Evolutionary conservation across 2,329 filamentous ascomycete species (phyloP).

Genomic region (Cytospora leucostoma): DNA sequence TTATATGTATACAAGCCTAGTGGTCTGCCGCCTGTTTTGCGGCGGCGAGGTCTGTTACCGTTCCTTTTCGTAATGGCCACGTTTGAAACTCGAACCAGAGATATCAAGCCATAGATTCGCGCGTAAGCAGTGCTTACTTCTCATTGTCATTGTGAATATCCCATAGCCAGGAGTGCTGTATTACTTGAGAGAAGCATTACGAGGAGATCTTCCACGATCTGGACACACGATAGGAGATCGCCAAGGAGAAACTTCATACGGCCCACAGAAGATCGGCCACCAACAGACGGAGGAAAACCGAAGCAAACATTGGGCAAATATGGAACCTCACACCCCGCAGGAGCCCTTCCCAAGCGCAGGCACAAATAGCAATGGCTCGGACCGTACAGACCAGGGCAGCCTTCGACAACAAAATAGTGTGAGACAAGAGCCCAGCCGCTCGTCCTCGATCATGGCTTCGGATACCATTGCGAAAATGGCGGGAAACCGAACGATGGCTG

Average conservation of each 20-base stretch:
- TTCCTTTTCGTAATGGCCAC: not conserved
- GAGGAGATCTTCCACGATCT: not conserved
- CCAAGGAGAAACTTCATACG: not conserved
- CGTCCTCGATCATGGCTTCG: constrained; percentile 10
- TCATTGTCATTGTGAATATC: not conserved
- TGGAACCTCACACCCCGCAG: not conserved
- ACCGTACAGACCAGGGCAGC: not conserved
- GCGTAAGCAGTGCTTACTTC: not conserved
- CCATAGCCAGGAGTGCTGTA: not conserved
- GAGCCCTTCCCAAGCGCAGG: not conserved
- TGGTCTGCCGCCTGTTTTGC: not conserved
- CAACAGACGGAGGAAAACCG: not conserved
- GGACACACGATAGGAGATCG: not conserved
- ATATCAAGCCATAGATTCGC: not conserved
- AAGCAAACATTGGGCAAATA: not conserved
- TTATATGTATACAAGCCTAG: not conserved
- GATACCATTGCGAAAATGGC: constrained; percentile 13
- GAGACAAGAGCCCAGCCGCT: constrained; percentile 3
- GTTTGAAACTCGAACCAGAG: not conserved
- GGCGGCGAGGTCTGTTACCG: not conserved
- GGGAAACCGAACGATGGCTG: constrained; percentile 11
- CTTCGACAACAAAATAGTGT: not conserved
- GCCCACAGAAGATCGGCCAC: not conserved
- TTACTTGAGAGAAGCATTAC: not conserved
- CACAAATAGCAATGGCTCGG: not conserved